Percentiles rank a stretch among this genome's conserved stretches.
phyloP scores from a whole-genome alignment of 495 filamentous ascomycete species.

The Aspergillus cavernicola region DNA sequence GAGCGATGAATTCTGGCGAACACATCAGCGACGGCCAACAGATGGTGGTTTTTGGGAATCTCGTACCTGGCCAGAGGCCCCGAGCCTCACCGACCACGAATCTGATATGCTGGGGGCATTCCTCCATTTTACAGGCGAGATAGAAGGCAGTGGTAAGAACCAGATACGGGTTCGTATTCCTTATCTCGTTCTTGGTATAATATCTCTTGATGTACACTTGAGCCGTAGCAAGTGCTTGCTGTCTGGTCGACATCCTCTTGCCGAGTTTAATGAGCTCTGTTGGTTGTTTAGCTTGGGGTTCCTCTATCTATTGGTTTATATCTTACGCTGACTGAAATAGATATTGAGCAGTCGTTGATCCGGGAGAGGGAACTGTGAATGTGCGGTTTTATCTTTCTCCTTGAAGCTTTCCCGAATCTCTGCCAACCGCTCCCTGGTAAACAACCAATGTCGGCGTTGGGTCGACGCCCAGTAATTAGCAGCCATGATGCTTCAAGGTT shows the following conservation, averaged over 20 bases:
- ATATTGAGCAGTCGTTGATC: slow-evolving; percentile 80
- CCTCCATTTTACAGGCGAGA: slow-evolving; percentile 97
- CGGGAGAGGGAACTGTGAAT: slow-evolving; percentile 77
- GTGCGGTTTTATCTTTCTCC: slow-evolving; percentile 63
- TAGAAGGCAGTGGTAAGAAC: slow-evolving; percentile 89
- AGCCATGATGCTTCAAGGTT: slow-evolving; percentile 59
- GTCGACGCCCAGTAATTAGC: slow-evolving; percentile 97
- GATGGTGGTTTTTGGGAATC: neutral
- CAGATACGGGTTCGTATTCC: slow-evolving; percentile 90
- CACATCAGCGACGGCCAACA: slow-evolving; percentile 14
- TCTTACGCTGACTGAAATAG: slow-evolving; percentile 84
- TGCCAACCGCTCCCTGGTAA: slow-evolving; percentile 72
- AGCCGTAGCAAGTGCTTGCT: slow-evolving; percentile 91
- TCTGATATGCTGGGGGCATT: slow-evolving; percentile 93
- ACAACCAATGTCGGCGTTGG: slow-evolving; percentile 86
- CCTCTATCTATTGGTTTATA: neutral
- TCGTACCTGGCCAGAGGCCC: slow-evolving; percentile 75
- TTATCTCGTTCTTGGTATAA: slow-evolving; percentile 86
- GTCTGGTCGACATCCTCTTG: slow-evolving; percentile 70
- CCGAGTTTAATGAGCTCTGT: slow-evolving; percentile 79
- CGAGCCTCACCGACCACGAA: slow-evolving; percentile 81
- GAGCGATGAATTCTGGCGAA: slow-evolving; percentile 64
- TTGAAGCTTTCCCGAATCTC: slow-evolving; percentile 69
- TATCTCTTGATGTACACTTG: slow-evolving; percentile 93
- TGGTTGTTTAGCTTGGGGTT: slow-evolving; percentile 8